phyloP scores from a whole-genome alignment of 495 filamentous ascomycete genomes.

The Xylaria palmicola region DNA sequence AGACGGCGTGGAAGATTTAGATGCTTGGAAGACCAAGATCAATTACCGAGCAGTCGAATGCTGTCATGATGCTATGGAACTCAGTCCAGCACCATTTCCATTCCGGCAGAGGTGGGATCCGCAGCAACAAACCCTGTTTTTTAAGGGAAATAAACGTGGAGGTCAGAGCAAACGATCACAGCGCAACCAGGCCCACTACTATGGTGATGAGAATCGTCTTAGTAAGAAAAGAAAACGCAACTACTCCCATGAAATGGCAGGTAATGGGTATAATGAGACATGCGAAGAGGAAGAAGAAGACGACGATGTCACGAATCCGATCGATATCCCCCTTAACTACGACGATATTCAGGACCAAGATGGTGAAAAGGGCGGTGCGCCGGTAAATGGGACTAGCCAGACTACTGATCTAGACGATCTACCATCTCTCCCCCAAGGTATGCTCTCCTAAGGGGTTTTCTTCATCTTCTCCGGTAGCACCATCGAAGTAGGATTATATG shows the following conservation, averaged over 20 bases:
- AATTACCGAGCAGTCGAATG: constrained; percentile 77
- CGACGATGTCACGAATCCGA: constrained; percentile 21
- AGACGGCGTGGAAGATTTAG: constrained; percentile 34
- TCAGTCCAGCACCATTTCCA: constrained; percentile 83
- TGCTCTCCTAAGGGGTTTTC: constrained; percentile 19
- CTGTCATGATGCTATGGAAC: constrained; percentile 64
- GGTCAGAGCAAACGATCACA: constrained; percentile 40
- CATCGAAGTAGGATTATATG: not conserved
- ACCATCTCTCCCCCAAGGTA: constrained; percentile 64
- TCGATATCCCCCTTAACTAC: constrained; percentile 51
- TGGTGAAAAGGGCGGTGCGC: constrained; percentile 27
- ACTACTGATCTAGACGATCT: constrained; percentile 56
- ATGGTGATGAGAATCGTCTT: constrained; percentile 42
- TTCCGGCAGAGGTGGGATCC: constrained; percentile 88
- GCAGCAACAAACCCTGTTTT: constrained; percentile 54
- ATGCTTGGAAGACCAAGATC: constrained; percentile 74
- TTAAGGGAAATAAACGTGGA: constrained; percentile 34
- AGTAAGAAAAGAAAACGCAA: constrained; percentile 57
- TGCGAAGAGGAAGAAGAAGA: constrained; percentile 25
- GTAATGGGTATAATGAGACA: constrained; percentile 22
- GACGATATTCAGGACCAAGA: constrained; percentile 43
- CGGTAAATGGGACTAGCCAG: constrained; percentile 31
- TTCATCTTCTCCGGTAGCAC: not conserved
- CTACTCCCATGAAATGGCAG: constrained; percentile 27
- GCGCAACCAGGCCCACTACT: constrained; percentile 40